Evolutionary conservation across 768 basidiomycete species (phyloP), one percentile per base, ranked within the genome.

Genomic region (Myochromella boudieri): DNA sequence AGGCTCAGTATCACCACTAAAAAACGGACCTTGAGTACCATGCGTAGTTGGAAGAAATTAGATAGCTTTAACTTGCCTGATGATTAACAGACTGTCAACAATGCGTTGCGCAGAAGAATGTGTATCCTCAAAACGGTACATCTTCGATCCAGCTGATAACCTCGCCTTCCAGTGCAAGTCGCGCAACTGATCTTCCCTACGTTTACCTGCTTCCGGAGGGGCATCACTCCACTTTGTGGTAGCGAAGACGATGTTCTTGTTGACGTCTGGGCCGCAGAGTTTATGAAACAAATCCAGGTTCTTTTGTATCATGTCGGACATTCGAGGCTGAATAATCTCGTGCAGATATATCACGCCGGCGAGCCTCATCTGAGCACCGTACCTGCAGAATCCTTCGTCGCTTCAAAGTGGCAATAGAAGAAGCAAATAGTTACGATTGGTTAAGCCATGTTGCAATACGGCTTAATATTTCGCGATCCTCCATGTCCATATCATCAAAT

Each of bases 181-280:
- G 32, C 28, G 46, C 27, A 55, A 15, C 33, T 42, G 7, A 17
- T 29, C 44, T 26, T 55, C 54, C 17, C 54, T 47, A 22, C 44
- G 25, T n/a, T 43, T 33, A 14, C 44, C 54, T 1, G 52, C 9
- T 4, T 44, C 42, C 9, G 27, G 24, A 14, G 44, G 47, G 24
- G 72, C 67, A 44, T 65, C 63, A 14, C 61, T 63, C 76, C 77
- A 78, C 68, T 70, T 76, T 12, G 70, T 78, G 41, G 77, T 77
- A 29, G 67, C 68, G 48, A 80, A 65, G 37, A 76, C 63, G 33
- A 79, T 72, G 46, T 76, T 74, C 41, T 66, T 66, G 49, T 75
- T 66, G 3, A 71, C 64, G 26, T 47, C 58, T n/a, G 68, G 63
- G 21, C 77, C 77, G 47, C 77, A 77, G 11, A 80, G 65, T 44